Evolutionary conservation across 2,329 filamentous ascomycete genomes (phyloP).

Genomic region (Paraphaeosphaeria sporulosa): DNA sequence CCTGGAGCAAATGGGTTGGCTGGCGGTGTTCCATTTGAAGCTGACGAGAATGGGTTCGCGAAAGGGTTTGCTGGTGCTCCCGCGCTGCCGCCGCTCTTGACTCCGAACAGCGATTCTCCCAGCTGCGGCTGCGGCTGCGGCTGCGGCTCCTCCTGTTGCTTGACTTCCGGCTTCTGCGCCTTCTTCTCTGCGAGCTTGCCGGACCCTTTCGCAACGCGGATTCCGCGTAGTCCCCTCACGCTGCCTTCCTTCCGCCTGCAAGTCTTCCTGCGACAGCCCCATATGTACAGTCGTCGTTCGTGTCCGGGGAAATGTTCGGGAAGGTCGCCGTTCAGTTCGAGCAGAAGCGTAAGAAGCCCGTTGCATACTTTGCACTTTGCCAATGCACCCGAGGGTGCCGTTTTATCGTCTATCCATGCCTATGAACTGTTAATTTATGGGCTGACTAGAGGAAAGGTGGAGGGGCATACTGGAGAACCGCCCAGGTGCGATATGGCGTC

Average conservation of each 20-base stretch:
- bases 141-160: constrained; percentile 43
- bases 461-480: constrained; percentile 76
- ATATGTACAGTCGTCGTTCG: constrained; percentile 86
- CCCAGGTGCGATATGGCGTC: constrained; percentile 90
- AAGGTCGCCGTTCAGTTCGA: constrained; percentile 91
- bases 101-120: constrained; percentile 75
- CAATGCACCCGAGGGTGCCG: constrained; percentile 75
- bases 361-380: constrained; percentile 90
- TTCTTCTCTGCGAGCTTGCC: constrained; percentile 28
- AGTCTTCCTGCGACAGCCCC: constrained; percentile 77
- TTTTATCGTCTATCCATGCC: constrained; percentile 83
- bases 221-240: constrained; percentile 75
- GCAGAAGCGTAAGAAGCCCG: constrained; percentile 79
- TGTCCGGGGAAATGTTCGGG: constrained; percentile 86
- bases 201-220: constrained; percentile 60
- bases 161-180: constrained; percentile 25
- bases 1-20: constrained; percentile 64
- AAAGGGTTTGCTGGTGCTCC: constrained; percentile 39
- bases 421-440: constrained; percentile 22
- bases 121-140: constrained; percentile 63
- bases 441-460: background rate
- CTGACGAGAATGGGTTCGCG: constrained; percentile 67
- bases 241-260: constrained; percentile 86
- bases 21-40: constrained; percentile 44
- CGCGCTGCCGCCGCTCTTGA: constrained; percentile 53